Conservation (phyloP, 805 yeast genomes). For the Candida dendrica region DNA sequence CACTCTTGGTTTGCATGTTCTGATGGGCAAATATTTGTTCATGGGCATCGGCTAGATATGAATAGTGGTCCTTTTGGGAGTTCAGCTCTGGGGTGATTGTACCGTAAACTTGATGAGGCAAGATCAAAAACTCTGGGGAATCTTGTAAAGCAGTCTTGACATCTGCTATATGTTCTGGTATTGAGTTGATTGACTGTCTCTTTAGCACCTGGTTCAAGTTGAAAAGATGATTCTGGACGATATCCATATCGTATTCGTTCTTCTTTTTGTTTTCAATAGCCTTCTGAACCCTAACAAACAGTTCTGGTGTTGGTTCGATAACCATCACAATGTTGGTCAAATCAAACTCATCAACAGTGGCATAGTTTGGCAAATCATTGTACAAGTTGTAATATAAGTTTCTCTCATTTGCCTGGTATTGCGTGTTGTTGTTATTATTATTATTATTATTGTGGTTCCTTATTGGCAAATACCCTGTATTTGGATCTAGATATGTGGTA, state of each 20-base stretch:
- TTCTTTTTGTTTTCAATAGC: constrained; percentile 19
- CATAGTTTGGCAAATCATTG: constrained; percentile 30
- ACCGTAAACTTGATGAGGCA: constrained; percentile 48
- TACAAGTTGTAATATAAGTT: constrained; percentile 24
- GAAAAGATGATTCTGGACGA: constrained; percentile 33
- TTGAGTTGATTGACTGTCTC: constrained; percentile 4
- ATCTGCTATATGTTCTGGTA: constrained; percentile 1
- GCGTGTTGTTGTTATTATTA: not conserved
- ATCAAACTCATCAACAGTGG: constrained; percentile 20
- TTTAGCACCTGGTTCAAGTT: constrained; percentile 14
- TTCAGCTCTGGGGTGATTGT: constrained; percentile 44
- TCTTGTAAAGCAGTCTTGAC: constrained; percentile 7
- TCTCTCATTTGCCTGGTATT: constrained; percentile 4
- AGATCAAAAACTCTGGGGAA: constrained; percentile 23
- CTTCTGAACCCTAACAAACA: constrained; percentile 15
- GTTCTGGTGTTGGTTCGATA: constrained; percentile 37
- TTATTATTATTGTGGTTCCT: not conserved
- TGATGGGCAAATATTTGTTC: constrained; percentile 29
- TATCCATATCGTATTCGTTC: constrained; percentile 50
- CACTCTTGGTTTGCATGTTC: constrained; percentile 3
- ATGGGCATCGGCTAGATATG: constrained; percentile 36
- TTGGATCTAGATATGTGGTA: constrained; percentile 1
- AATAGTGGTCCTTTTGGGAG: constrained; percentile 27
- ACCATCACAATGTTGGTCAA: constrained; percentile 50
- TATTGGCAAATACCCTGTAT: not conserved